Evolutionary conservation across 2,329 filamentous ascomycete species (phyloP).

Genomic region (Colletotrichum tabaci): DNA sequence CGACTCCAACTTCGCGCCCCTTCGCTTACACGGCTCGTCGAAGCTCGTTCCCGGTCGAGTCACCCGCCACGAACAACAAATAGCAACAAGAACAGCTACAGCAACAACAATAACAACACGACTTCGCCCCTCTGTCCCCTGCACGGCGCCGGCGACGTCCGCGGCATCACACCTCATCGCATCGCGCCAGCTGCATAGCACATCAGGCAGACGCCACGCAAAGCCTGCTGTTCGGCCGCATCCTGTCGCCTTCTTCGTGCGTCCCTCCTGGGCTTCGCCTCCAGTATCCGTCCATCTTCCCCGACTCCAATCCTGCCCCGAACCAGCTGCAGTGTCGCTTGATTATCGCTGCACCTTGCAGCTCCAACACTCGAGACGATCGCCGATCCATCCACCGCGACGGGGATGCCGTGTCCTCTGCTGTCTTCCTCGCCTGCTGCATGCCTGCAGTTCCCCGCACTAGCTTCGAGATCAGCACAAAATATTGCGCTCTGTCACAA

Average conservation of each 20-base stretch:
- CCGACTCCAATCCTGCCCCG: background rate
- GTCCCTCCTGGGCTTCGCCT: background rate
- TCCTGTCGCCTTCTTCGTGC: background rate
- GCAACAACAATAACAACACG: background rate
- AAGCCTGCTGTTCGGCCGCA: constrained; percentile 24
- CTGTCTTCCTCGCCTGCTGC: constrained; percentile 25
- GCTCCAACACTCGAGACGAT: constrained; percentile 35
- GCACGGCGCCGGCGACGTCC: constrained; percentile 15
- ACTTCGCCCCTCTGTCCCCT: too few species aligned
- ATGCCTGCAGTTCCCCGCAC: constrained; percentile 40
- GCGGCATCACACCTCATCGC: constrained; percentile 18
- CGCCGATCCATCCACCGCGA: constrained; percentile 34
- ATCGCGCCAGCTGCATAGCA: constrained; percentile 13
- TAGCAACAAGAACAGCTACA: background rate
- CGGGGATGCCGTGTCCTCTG: constrained; percentile 33
- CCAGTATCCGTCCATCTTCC: constrained; percentile 1
- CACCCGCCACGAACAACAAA: background rate
- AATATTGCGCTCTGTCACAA: constrained; percentile 28
- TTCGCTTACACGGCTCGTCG: background rate
- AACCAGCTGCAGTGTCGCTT: constrained; percentile 3
- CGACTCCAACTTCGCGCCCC: background rate
- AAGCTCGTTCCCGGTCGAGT: constrained; percentile 11
- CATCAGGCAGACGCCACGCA: constrained; percentile 22
- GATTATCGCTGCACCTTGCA: background rate
- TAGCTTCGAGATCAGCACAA: constrained; percentile 37